A percentile compares a stretch with the other conserved stretches of the same genome.
Evolutionary conservation across 371 early-diverging fungal species (phyloP).

Genomic region (Mucor plumbeus): DNA sequence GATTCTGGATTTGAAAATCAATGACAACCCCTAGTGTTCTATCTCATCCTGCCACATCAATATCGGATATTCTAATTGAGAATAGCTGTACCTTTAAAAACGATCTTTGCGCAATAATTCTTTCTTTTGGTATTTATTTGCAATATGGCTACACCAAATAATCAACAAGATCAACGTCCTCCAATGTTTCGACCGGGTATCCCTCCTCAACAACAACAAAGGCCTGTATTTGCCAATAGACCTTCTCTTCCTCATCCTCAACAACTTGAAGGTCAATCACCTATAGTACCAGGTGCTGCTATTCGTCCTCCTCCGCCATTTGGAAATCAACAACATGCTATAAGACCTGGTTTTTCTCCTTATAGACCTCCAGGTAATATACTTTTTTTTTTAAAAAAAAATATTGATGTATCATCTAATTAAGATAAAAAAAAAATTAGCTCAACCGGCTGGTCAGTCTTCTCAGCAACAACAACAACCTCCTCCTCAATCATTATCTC

Average conservation of each 20-base stretch:
- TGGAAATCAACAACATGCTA: neutral
- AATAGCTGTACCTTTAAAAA: neutral
- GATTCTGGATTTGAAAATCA: neutral
- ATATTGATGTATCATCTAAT: neutral
- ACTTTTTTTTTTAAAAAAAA: neutral
- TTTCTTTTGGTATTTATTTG: neutral
- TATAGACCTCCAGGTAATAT: neutral
- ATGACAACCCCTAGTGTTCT: neutral
- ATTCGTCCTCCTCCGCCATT: neutral
- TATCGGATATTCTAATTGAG: neutral
- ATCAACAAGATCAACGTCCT: neutral
- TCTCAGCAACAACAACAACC: neutral
- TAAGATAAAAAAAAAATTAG: neutral
- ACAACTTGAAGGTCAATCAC: neutral
- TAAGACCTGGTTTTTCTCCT: conserved; percentile 4
- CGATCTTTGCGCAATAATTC: neutral
- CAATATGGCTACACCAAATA: conserved; percentile 3
- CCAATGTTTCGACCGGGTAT: conserved; percentile 8
- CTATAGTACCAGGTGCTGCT: neutral
- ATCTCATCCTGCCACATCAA: neutral
- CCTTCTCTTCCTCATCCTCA: neutral
- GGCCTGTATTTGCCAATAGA: neutral
- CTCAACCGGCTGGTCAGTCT: neutral
- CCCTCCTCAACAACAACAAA: conserved; percentile 3
- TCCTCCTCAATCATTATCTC: neutral